phyloP scores from a whole-genome alignment of 2,329 filamentous ascomycete genomes.

The Nakataea oryzae region DNA sequence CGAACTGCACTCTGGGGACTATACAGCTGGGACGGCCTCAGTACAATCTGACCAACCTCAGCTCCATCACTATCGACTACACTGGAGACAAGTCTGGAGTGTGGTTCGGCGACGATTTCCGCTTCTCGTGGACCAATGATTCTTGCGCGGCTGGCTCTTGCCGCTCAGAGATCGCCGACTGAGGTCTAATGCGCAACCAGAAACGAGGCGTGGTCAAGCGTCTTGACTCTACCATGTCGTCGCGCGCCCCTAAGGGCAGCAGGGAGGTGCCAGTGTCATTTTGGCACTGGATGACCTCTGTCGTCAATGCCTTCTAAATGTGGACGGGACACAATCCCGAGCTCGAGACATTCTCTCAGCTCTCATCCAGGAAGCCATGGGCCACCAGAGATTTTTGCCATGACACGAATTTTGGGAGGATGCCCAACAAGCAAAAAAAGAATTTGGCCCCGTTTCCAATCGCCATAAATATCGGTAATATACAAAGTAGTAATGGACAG shows the following conservation, averaged over 20 bases:
- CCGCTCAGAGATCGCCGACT: constrained; percentile 21
- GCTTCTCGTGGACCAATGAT: constrained; percentile 31
- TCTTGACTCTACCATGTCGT: neutral
- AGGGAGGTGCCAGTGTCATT: neutral
- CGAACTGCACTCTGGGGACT: constrained; percentile 18
- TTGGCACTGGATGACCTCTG: neutral
- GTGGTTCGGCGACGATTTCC: constrained; percentile 37
- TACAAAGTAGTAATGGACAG: neutral
- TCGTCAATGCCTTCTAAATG: neutral
- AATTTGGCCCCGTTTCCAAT: neutral
- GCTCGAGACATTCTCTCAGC: neutral
- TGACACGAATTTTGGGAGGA: neutral
- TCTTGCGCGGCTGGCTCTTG: constrained; percentile 25
- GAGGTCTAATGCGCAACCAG: neutral
- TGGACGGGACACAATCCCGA: neutral
- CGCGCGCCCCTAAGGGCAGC: too few species aligned
- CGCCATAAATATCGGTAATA: neutral
- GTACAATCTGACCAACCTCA: constrained; percentile 19
- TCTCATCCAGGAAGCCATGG: neutral
- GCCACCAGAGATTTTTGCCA: neutral
- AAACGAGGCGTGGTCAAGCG: neutral
- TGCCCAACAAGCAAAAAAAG: neutral
- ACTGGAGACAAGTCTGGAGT: constrained; percentile 18
- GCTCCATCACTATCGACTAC: constrained; percentile 26
- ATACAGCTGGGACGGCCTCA: constrained; percentile 12